Base-by-base conservation (phyloP, 495 filamentous ascomycete genomes). In the Platismatia glauca region DNA sequence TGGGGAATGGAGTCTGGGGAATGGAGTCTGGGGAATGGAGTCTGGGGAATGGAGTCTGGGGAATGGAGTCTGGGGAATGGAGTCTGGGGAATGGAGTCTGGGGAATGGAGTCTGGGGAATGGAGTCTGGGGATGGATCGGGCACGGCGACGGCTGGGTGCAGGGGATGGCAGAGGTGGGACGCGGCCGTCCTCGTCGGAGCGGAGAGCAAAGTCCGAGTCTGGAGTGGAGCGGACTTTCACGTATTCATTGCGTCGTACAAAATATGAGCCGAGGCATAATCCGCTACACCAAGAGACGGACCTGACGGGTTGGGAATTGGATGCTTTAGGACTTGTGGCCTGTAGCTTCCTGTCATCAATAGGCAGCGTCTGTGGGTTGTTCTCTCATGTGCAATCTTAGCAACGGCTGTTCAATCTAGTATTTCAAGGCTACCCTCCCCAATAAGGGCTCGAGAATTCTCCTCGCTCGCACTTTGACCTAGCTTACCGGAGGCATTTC, bases 181-280 rank as follows among this genome's bases (percentile, higher is more conserved):
- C 22, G 44, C 22, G 44, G 9, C 7, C 27, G 16, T 48, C 44
- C 1, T 9, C 22, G 0, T 48, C 27, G 18, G 48, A 20, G 11
- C 31, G 13, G 7, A 29, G 7, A 0, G 48, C 24, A 9, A 52
- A 52, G 27, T 52, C 27, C 0, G 48, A 31, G 24, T 52, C 27
- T 0, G 31, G 24, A 16, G 48, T 27, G 48, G 31, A 52, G 48
- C 48, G 48, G 15, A 52, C 48, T 52, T 52, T n/a, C n/a, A n/a
- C n/a, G n/a, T n/a, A n/a, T n/a, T n/a, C n/a, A n/a, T 33, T 53
- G 50, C 33, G 50, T 53, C 20, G 29, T 34, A 53, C 50, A 53
- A 33, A 29, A 53, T 7, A 8, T 33, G 9, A 33, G 50, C 50
- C 29, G 50, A 53, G 50, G 27, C 29, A 53, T 33, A 3, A 31